These are phyloP conservation scores for Rhodomyrtus tomentosa DNA, from an alignment of 345 rosid genomes.

Conservation along the genomic window DNA sequence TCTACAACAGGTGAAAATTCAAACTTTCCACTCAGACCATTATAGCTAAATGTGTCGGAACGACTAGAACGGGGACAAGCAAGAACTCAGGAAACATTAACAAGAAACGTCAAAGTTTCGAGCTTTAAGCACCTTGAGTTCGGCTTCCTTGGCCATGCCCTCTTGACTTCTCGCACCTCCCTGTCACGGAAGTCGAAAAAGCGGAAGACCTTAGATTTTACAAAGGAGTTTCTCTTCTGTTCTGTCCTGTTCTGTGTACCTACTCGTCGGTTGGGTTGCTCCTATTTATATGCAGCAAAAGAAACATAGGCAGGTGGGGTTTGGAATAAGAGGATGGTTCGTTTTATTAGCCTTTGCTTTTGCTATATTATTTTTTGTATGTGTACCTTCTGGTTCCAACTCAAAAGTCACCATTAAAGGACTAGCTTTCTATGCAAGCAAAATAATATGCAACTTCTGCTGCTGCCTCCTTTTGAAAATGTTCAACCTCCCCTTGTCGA, in stretches of 20 bases:
- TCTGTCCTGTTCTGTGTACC: not conserved
- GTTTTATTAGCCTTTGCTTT: conserved; percentile 26
- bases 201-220: not conserved
- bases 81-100: not conserved
- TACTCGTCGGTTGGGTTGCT: not conserved
- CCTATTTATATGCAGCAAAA: conserved; percentile 21
- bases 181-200: not conserved
- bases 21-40: not conserved
- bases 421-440: conserved; percentile 22
- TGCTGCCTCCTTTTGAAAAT: not conserved
- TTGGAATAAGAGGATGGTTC: not conserved
- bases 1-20: conserved; percentile 15
- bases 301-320: not conserved
- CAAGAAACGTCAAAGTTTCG: not conserved
- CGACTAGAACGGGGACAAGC: not conserved
- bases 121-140: conserved; percentile 21
- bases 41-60: not conserved
- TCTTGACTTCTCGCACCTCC: not conserved
- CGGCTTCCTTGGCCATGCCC: conserved; percentile 33
- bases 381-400: conserved; percentile 17
- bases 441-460: not conserved
- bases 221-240: not conserved
- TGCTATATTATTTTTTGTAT: not conserved
- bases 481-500: not conserved
- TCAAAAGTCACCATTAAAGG: conserved; percentile 7